phyloP scores from a whole-genome alignment of 169 alveolate species.

The Perkinsus marinus region DNA sequence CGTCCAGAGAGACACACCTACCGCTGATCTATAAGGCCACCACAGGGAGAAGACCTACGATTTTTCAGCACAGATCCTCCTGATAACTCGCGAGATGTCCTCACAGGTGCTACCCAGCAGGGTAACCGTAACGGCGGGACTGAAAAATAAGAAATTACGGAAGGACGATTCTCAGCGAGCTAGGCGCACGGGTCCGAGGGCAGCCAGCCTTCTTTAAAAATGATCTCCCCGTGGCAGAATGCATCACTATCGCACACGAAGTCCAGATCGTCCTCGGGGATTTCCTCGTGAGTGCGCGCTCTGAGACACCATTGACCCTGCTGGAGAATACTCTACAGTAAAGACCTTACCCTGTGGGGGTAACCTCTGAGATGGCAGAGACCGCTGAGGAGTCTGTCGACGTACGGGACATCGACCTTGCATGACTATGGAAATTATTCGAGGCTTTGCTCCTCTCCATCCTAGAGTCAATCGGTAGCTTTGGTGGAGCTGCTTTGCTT shows the following conservation, averaged over 20 bases:
- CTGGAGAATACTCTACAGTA: too few relatives aligned
- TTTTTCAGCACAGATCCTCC: background rate
- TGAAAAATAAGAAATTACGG: background rate
- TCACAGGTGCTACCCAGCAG: background rate
- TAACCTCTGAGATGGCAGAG: background rate
- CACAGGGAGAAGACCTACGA: background rate
- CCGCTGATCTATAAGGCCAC: background rate
- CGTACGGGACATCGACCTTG: background rate
- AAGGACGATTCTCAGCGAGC: background rate
- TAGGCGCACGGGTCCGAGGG: background rate
- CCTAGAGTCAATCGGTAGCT: background rate
- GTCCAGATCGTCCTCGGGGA: background rate
- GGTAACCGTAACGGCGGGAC: background rate
- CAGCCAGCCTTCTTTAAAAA: background rate
- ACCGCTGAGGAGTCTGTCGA: background rate
- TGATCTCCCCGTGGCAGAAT: background rate
- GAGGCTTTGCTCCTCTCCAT: background rate
- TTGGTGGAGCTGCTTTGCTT: background rate
- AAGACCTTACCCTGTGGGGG: background rate
- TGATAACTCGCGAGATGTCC: background rate
- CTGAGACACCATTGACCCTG: background rate
- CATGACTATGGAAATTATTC: background rate
- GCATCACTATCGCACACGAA: background rate
- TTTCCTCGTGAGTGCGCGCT: background rate
- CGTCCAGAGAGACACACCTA: background rate